These are phyloP conservation scores for Saposhnikovia divaricata DNA, from an alignment of 129 eudicot species.

Conservation along the genomic window DNA sequence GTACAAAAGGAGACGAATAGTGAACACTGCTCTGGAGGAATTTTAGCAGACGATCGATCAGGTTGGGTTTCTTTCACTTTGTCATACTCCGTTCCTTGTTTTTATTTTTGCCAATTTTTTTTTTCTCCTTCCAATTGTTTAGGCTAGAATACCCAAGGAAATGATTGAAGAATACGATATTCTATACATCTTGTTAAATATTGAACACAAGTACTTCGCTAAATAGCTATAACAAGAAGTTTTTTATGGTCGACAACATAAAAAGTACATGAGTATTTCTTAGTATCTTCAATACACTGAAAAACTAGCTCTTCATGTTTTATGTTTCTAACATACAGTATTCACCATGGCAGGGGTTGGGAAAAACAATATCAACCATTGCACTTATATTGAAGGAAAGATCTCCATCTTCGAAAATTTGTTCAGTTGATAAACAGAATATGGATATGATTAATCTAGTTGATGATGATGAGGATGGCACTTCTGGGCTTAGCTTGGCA, in stretches of 20 bases:
- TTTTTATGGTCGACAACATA: too few relatives aligned
- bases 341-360: constrained; percentile 62
- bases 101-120: neutral
- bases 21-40: constrained; percentile 79
- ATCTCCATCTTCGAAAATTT: constrained; percentile 43
- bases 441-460: constrained; percentile 62
- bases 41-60: constrained; percentile 99
- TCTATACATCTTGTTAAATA: neutral
- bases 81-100: neutral
- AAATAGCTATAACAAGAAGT: too few relatives aligned
- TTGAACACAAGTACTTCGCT: neutral
- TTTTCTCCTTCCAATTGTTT: neutral
- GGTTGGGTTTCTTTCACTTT: constrained; percentile 35
- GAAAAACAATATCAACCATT: constrained; percentile 93
- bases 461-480: constrained; percentile 43
- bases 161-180: neutral
- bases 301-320: constrained; percentile 8
- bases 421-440: constrained; percentile 19
- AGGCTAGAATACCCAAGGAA: neutral
- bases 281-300: constrained; percentile 6
- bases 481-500: constrained; percentile 18
- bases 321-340: constrained; percentile 1
- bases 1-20: constrained; percentile 71
- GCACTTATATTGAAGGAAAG: constrained; percentile 89
- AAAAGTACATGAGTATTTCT: neutral